Conservation (phyloP, 2,329 filamentous ascomycete genomes). For the Ceratocystis variospora region DNA sequence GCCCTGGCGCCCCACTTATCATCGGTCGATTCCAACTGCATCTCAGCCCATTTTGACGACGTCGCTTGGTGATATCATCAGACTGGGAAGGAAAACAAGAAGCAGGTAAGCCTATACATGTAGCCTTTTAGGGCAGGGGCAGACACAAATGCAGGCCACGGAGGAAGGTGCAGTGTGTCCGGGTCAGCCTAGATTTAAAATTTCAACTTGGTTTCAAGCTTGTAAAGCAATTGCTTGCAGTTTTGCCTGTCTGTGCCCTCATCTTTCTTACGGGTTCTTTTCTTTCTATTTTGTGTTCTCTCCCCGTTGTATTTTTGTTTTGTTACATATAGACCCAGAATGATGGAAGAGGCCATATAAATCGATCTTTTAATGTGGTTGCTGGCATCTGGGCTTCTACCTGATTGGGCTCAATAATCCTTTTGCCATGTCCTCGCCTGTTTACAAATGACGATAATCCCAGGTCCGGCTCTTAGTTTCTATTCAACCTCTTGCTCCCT, state of each 20-base stretch:
- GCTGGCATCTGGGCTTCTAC: neutral
- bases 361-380: neutral
- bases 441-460: constrained; percentile 6
- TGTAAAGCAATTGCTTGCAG: neutral
- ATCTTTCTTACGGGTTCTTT: neutral
- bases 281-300: neutral
- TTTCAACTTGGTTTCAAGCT: neutral
- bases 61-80: constrained; percentile 16
- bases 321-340: neutral
- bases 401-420: neutral
- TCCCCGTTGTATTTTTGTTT: neutral
- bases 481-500: neutral
- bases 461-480: neutral
- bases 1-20: constrained; percentile 14
- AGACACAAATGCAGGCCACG: neutral
- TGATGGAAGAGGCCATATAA: neutral
- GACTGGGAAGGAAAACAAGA: constrained; percentile 6
- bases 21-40: constrained; percentile 19
- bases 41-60: constrained; percentile 20
- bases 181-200: neutral
- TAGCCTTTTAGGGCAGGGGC: neutral
- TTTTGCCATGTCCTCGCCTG: constrained; percentile 7
- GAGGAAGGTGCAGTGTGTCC: neutral
- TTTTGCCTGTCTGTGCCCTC: neutral
- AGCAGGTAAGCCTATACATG: constrained; percentile 5